Evolutionary conservation across 2,329 filamentous ascomycete genomes (phyloP).

Genomic region (Fusarium sp.): DNA sequence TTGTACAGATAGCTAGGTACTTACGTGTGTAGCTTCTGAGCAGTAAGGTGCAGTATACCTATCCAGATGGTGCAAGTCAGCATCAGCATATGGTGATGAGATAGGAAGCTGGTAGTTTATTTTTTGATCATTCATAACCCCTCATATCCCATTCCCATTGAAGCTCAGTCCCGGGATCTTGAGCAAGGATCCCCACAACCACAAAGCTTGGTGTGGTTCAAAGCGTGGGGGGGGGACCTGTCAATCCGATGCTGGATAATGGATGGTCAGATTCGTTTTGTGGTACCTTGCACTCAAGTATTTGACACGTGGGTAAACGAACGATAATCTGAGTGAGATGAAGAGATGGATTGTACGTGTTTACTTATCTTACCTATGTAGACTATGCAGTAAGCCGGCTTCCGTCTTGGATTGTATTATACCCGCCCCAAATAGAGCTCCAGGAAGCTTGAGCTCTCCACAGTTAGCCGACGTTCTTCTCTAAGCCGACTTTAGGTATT

Average conservation of each 20-base stretch:
- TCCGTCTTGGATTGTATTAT: background rate
- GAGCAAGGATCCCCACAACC: slow-evolving; percentile 21
- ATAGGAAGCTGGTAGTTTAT: slow-evolving; percentile 25
- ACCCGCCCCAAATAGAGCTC: slow-evolving; percentile 1
- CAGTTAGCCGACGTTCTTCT: slow-evolving; percentile 29
- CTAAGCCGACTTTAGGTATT: slow-evolving; percentile 18
- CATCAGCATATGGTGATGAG: slow-evolving; percentile 19
- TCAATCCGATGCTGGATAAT: slow-evolving; percentile 2
- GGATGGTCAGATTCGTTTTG: background rate
- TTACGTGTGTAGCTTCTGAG: background rate
- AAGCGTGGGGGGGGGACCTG: slow-evolving; percentile 34
- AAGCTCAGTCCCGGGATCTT: slow-evolving; percentile 22
- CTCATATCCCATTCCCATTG: slow-evolving; percentile 12
- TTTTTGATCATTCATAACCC: slow-evolving; percentile 19
- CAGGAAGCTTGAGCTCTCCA: slow-evolving; percentile 32
- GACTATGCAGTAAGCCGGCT: background rate
- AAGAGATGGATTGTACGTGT: background rate
- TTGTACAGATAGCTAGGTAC: background rate
- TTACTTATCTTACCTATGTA: background rate
- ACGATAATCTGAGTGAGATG: background rate
- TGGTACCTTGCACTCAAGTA: slow-evolving; percentile 25
- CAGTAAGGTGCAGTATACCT: background rate
- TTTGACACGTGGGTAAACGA: slow-evolving; percentile 30
- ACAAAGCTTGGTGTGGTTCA: slow-evolving; percentile 21
- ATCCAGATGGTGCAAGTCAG: slow-evolving; percentile 19